Base-by-base conservation (phyloP, 2,329 filamentous ascomycete genomes). In the Colletotrichum neosansevieriae region DNA sequence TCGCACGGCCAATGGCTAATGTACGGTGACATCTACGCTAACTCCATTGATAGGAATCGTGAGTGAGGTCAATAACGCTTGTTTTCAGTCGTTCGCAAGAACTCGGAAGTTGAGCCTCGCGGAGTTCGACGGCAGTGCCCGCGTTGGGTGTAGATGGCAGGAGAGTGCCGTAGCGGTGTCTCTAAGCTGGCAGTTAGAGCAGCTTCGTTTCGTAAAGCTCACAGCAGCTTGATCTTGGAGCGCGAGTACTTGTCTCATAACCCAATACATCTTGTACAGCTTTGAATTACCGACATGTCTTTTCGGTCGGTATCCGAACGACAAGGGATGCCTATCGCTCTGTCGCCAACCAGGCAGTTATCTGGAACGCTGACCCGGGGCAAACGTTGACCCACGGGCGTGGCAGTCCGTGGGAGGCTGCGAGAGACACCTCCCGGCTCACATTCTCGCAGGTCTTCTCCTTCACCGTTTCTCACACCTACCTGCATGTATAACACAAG, bases 381-480 rank as follows among this genome's bases (percentile, higher is more conserved):
- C 44, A 42, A 58, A 45, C 38, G 34, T 34, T 64, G 53, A 40
- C 64, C 21, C 32, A 49, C 17, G 57, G 42, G 15, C 15, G 44
- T 36, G 64, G 29, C 53, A 36, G 24, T 19, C 21, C n/a, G 40
- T 60, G 58, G 38, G 11, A 53, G 47, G 40, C 17, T 17, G 38
- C 47, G 47, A 53, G 29, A 45, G 29, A 19, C 34, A 19, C 24
- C 53, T 29, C 29, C 29, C 6, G 29, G 6, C 29, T 29, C 7
- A 7, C 29, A 4, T 29, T 24, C 45, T 61, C 47, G 38, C 38
- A 53, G 50, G 17, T n/a, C 34, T 6, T 36, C 11, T 40, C 54
- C 51, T 61, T 61, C 66, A 70, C 69, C 69, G 69, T 70, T 60
- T 69, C 57, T 47, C 36, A n/a, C 60, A 45, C 49, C 56, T 58